These are phyloP conservation scores for Colletotrichum paranaense DNA, from an alignment of 2,329 filamentous ascomycete genomes.

Conservation along the genomic window DNA sequence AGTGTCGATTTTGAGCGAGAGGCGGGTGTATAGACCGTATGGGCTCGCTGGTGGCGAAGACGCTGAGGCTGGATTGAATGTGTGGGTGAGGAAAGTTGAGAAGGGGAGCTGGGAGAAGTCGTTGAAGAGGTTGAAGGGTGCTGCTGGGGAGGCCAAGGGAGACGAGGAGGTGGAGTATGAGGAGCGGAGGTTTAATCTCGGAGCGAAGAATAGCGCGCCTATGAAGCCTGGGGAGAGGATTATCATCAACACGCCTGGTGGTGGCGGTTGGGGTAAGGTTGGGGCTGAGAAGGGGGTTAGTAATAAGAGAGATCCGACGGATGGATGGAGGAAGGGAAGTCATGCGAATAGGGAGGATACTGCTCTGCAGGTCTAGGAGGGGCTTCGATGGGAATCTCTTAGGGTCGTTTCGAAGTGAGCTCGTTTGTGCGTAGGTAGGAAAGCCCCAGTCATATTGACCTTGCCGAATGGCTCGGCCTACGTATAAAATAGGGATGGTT, in stretches of 20 bases:
- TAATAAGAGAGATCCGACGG: constrained; percentile 63
- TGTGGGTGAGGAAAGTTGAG: constrained; percentile 84
- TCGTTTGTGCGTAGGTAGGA: neutral
- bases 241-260: constrained; percentile 81
- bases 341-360: constrained; percentile 67
- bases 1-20: constrained; percentile 81
- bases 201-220: constrained; percentile 82
- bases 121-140: constrained; percentile 48
- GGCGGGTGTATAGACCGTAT: constrained; percentile 81
- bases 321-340: constrained; percentile 66
- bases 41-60: constrained; percentile 87
- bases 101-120: constrained; percentile 63
- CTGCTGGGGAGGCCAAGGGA: constrained; percentile 39
- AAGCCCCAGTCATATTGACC: no score
- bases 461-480: no score
- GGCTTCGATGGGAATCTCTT: no score
- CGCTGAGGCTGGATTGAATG: constrained; percentile 81
- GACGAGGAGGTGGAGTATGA: constrained; percentile 58
- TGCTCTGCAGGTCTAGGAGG: constrained; percentile 64
- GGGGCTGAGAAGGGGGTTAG: constrained; percentile 67
- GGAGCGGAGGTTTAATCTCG: constrained; percentile 76
- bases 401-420: neutral
- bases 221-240: constrained; percentile 84
- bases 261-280: constrained; percentile 78
- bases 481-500: no score